Base-by-base conservation (phyloP, 2,329 filamentous ascomycete genomes). In the Aspergillus aculeatinus region DNA sequence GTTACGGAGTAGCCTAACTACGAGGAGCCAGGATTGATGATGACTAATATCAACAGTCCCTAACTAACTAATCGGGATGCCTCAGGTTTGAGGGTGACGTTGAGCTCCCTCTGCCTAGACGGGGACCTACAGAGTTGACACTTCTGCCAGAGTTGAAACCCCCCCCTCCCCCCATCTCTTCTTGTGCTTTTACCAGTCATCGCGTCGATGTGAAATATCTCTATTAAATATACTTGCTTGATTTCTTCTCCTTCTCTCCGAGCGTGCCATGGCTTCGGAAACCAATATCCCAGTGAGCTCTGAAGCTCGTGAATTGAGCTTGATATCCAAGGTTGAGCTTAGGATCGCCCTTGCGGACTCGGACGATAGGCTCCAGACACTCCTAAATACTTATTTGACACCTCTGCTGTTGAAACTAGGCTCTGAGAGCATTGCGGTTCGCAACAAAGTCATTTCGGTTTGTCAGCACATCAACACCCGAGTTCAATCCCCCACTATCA, bases 321-420 rank as follows among this genome's bases (percentile, higher is more conserved):
- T 97, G 63, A 85, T 96, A 55, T 90, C 90, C 70, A 94, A 91
- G 72, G 89, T 96, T 50, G 92, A 96, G 75, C 86, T 95, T 71
- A 86, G 88, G 64, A 95, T 97, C 69, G 89, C 86, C 29, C 85
- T 94, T 55, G 89, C 93, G 29, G 90, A 92, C 67, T 88, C 92
- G 55, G 94, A 97, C 73, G 82, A 86, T 63, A 96, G 94, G 77
- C 85, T 99, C 1, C 87, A 94, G 73, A 79, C 87, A 25, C 81
- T 95, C 16, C 82, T 99, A 19, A 87, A 89, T 69, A 87, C 85
- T 48, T 97, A 94, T 71, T 82, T 99, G 27, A 81, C 90, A 3
- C 89, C 94, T 0, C 79, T 98, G 11, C 83, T 99, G 2, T 82
- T 97, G 60, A 98, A 98, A 74, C 87, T 96, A 33, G 87, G 84